These are phyloP conservation scores for Aspergillus pseudoviridinutans DNA, from an alignment of 2,329 filamentous ascomycete genomes.

Conservation along the genomic window DNA sequence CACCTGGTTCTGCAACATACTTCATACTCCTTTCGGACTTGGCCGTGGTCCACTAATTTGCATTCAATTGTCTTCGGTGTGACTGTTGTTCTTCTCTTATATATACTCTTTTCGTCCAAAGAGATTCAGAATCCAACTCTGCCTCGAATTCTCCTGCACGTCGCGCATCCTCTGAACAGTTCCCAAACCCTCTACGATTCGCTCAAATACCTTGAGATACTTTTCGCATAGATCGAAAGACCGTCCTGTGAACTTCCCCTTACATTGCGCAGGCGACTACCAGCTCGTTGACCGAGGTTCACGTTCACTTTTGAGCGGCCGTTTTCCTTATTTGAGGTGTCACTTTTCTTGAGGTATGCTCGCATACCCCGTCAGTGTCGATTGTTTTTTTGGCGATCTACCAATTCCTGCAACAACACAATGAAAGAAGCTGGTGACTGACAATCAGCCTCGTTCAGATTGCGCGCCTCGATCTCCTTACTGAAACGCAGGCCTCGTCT, in stretches of 20 bases:
- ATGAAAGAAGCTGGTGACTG: conserved; percentile 6
- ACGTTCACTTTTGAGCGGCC: not conserved
- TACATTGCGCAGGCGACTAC: not conserved
- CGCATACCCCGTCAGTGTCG: not conserved
- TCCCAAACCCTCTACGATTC: not conserved
- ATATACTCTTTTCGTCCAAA: not conserved
- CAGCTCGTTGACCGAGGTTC: not conserved
- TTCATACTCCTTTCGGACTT: not conserved
- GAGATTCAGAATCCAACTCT: not conserved
- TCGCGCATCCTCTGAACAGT: not conserved
- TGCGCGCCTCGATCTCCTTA: conserved; percentile 1
- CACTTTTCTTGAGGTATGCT: not conserved
- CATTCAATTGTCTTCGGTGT: not conserved
- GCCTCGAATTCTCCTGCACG: not conserved
- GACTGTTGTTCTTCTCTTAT: not conserved
- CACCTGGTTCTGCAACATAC: not conserved
- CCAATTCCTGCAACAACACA: not conserved
- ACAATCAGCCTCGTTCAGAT: conserved; percentile 11
- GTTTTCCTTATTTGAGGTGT: not conserved
- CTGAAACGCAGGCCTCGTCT: conserved; percentile 5
- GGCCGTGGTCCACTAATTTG: not conserved
- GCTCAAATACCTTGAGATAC: not conserved
- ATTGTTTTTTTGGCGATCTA: not conserved
- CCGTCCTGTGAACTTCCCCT: not conserved
- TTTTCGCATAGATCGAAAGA: not conserved